Evolutionary conservation across 108 stramenopile genomes (phyloP), one percentile per base, ranked within the genome.

Genomic region (Cyclotella baltica): DNA sequence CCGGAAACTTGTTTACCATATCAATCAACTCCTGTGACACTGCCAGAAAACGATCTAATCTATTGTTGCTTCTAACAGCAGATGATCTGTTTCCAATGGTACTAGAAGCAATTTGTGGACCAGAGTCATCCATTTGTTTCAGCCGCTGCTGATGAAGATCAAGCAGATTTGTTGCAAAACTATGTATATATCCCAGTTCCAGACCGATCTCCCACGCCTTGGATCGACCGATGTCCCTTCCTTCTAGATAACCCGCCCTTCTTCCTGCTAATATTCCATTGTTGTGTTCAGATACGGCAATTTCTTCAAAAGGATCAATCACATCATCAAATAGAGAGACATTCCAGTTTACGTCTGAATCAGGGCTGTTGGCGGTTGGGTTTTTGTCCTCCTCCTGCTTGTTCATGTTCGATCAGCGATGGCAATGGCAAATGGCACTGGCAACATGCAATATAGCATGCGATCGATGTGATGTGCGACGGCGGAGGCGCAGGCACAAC

Each of bases 121-220:
- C 29, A 5, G 29, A 0, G 28, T 33, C n/a, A 0, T 53, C 9
- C 15, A 20, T 29, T 55, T 33, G 20, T 38, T 53, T 43, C 50
- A 4, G 52, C 22, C 9, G 23, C 53, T 46, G 2, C 13, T 75
- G 58, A 33, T 62, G 48, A 22, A 59, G 33, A 23, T 75, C 37
- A 31, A 74, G 46, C 30, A 81, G 28, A 3, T 62, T 59, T 1
- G 3, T 37, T 16, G 67, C 67, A 63, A 81, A 80, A 30, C 40
- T 31, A 37, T 47, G 61, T 8, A 75, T 58, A 51, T 81, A 81
- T 33, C 74, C 74, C 35, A 81, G 38, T 36, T 81, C 81, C 74
- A 81, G 65, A 23, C 81, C 81, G 30, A 81, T 53, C 62, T 81
- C 81, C 81, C 74, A 81, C 40, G 69, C 81, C 53, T 81, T 81